Conservation (phyloP, 306 rosid genomes). For the Arachis stenosperma region DNA sequence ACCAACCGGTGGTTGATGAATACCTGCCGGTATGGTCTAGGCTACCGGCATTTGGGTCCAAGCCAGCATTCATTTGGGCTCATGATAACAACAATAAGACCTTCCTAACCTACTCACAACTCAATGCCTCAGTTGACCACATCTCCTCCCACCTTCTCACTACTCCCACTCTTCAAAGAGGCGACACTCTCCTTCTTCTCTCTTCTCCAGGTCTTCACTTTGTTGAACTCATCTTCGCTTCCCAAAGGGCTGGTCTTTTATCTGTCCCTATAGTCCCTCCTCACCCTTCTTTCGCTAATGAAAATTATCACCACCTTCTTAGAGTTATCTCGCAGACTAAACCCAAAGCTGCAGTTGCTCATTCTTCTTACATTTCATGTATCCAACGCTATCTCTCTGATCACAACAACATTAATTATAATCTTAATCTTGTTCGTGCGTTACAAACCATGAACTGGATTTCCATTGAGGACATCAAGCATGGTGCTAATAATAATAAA, state of each 20-base stretch:
- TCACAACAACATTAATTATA: constrained; percentile 26
- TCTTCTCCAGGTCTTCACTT: constrained; percentile 75
- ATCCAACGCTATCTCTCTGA: constrained; percentile 49
- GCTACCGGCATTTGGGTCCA: constrained; percentile 63
- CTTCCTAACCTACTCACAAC: constrained; percentile 57
- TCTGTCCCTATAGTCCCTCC: constrained; percentile 71
- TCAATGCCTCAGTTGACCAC: constrained; percentile 50
- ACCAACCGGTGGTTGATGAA: constrained; percentile 79
- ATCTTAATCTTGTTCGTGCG: constrained; percentile 42
- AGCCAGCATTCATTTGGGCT: constrained; percentile 81
- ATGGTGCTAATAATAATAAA: neutral
- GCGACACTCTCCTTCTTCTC: constrained; percentile 58
- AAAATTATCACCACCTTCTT: constrained; percentile 58
- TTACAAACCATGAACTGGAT: constrained; percentile 58
- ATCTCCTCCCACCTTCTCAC: constrained; percentile 52
- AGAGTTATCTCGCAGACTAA: constrained; percentile 71
- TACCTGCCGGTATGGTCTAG: constrained; percentile 78
- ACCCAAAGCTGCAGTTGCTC: constrained; percentile 82
- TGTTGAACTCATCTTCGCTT: constrained; percentile 63
- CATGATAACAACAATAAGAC: constrained; percentile 32
- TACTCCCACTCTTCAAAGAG: constrained; percentile 44
- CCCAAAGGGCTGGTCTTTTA: constrained; percentile 79
- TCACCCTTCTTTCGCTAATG: constrained; percentile 51
- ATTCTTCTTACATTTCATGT: constrained; percentile 46
- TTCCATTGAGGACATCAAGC: constrained; percentile 47